phyloP scores from a whole-genome alignment of 495 filamentous ascomycete genomes.

The Neurospora sp. region DNA sequence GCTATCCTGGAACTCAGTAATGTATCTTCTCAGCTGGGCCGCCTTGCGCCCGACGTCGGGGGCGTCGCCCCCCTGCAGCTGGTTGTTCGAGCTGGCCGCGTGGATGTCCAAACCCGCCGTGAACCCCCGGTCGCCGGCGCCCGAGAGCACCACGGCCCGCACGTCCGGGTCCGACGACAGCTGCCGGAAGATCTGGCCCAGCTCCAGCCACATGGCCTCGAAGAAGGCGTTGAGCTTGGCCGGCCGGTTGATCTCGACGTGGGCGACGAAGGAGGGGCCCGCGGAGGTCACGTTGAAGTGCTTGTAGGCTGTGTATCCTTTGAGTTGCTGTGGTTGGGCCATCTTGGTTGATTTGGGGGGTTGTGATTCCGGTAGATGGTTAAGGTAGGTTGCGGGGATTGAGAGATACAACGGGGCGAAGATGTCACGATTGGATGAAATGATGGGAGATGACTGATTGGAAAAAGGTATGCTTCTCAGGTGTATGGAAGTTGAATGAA shows the following conservation, averaged over 20 bases:
- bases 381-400: background rate
- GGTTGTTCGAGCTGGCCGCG: conserved; percentile 39
- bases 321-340: conserved; percentile 10
- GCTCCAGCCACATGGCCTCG: conserved; percentile 84
- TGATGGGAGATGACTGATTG: background rate
- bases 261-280: conserved; percentile 55
- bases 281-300: conserved; percentile 75
- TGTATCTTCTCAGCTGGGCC: conserved; percentile 49
- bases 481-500: background rate
- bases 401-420: background rate
- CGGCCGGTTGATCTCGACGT: conserved; percentile 89
- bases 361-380: background rate
- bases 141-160: conserved; percentile 72
- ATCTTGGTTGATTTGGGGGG: conserved; percentile 5
- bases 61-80: conserved; percentile 15
- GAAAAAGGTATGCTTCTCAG: background rate
- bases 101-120: conserved; percentile 76
- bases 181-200: conserved; percentile 58
- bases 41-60: conserved; percentile 62
- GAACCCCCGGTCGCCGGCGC: conserved; percentile 76
- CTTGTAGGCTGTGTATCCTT: conserved; percentile 39
- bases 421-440: background rate
- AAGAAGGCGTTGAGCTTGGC: conserved; percentile 86
- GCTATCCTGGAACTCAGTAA: conserved; percentile 68
- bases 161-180: conserved; percentile 65